phyloP scores from a whole-genome alignment of 1,139 yeast species.

The Yamadazyma triangularis region DNA sequence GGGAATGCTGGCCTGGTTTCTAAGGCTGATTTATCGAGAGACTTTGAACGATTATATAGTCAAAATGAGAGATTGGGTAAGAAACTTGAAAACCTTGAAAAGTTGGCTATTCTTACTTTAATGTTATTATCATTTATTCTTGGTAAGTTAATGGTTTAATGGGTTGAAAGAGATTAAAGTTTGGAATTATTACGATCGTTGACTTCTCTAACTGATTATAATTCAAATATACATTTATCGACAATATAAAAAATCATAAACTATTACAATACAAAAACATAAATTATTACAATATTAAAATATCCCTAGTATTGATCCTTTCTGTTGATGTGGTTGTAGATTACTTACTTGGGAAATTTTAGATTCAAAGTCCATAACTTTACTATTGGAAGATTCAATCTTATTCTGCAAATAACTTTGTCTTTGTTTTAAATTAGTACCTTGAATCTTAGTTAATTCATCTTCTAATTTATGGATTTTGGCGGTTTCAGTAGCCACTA shows the following conservation, averaged over 20 bases:
- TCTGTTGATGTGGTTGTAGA: constrained; percentile 4
- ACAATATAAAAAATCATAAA: neutral
- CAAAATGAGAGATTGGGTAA: constrained; percentile 10
- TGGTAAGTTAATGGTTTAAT: constrained; percentile 13
- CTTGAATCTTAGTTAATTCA: constrained; percentile 55
- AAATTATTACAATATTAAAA: constrained; percentile 4
- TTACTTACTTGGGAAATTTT: constrained; percentile 17
- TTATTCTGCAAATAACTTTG: constrained; percentile 62
- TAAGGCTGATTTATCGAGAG: constrained; percentile 3
- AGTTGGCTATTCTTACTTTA: constrained; percentile 11
- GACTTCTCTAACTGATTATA: too few relatives aligned
- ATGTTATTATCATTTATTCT: constrained; percentile 15
- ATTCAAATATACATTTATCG: too few relatives aligned
- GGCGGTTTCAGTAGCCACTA: constrained; percentile 57
- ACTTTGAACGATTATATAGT: constrained; percentile 7
- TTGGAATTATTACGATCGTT: too few relatives aligned
- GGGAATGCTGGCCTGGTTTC: neutral
- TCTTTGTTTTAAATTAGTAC: constrained; percentile 48
- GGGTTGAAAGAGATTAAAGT: too few relatives aligned
- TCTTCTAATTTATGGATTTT: constrained; percentile 64
- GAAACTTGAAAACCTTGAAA: constrained; percentile 14
- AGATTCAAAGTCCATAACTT: constrained; percentile 40
- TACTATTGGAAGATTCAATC: constrained; percentile 52
- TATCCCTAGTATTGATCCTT: constrained; percentile 10
- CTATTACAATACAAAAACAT: constrained; percentile 1